Evolutionary conservation across 2,329 filamentous ascomycete genomes (phyloP).

Genomic region (Sporothrix curviconia): DNA sequence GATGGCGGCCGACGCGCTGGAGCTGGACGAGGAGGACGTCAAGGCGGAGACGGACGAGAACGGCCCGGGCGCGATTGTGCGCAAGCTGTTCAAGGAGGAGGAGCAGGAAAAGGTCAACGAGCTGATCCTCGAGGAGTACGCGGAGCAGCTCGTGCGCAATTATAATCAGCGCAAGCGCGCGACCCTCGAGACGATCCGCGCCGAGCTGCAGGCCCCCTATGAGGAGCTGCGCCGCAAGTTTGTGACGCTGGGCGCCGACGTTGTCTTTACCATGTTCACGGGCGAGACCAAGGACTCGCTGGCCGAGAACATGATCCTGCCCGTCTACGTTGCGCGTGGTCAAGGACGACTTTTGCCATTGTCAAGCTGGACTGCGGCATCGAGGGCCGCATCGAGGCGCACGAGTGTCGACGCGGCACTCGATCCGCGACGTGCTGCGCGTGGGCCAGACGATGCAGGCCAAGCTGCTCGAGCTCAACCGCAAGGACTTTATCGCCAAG

Average conservation of each 20-base stretch:
- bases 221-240: constrained; percentile 88
- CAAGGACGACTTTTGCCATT: constrained; percentile 87
- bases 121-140: constrained; percentile 91
- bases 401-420: constrained; percentile 69
- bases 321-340: constrained; percentile 82
- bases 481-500: constrained; percentile 76
- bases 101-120: constrained; percentile 94
- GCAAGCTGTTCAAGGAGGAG: constrained; percentile 90
- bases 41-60: constrained; percentile 89
- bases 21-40: constrained; percentile 95
- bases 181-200: constrained; percentile 91
- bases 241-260: constrained; percentile 59
- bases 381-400: constrained; percentile 76
- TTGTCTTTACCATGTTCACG: constrained; percentile 94
- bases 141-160: constrained; percentile 86
- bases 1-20: constrained; percentile 94
- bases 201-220: constrained; percentile 85
- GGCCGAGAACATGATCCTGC: constrained; percentile 83
- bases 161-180: constrained; percentile 93
- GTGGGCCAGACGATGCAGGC: constrained; percentile 79
- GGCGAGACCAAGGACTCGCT: constrained; percentile 84
- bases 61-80: constrained; percentile 81
- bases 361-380: constrained; percentile 91
- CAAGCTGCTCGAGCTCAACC: constrained; percentile 81
- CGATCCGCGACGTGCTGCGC: constrained; percentile 64